phyloP scores from a whole-genome alignment of 768 basidiomycete genomes.

The Suillus decipiens region DNA sequence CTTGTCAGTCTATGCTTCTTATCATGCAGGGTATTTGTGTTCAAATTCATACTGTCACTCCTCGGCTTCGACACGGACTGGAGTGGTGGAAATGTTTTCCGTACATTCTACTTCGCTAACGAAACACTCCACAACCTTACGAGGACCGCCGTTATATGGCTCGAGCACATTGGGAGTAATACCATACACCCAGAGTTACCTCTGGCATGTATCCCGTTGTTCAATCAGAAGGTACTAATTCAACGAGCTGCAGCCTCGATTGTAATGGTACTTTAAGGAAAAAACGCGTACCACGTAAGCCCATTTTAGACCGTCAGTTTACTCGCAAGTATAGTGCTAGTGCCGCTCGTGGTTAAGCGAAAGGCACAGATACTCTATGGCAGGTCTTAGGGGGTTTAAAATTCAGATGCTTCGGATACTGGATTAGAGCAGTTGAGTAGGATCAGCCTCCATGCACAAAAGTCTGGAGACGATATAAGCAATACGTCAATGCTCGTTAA shows the following conservation, averaged over 20 bases:
- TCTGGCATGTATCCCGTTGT: neutral
- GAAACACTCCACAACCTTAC: neutral
- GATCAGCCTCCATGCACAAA: neutral
- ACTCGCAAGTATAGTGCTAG: no score
- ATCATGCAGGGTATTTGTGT: no score
- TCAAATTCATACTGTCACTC: no score
- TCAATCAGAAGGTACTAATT: neutral
- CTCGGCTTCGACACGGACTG: no score
- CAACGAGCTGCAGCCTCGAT: neutral
- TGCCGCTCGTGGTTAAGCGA: neutral
- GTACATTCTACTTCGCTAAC: neutral
- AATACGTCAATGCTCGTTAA: neutral
- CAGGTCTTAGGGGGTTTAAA: no score
- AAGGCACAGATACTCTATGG: neutral
- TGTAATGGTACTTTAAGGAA: neutral
- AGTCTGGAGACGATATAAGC: neutral
- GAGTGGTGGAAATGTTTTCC: no score
- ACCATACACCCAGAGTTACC: neutral
- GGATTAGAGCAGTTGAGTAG: neutral
- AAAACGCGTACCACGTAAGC: neutral
- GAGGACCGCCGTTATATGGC: neutral
- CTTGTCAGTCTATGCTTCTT: no score
- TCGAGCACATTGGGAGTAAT: neutral
- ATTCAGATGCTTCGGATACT: neutral
- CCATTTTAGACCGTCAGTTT: neutral